Evolutionary conservation across 176 grass and related monocot genomes (phyloP).

Genomic region (Zea mays): DNA sequence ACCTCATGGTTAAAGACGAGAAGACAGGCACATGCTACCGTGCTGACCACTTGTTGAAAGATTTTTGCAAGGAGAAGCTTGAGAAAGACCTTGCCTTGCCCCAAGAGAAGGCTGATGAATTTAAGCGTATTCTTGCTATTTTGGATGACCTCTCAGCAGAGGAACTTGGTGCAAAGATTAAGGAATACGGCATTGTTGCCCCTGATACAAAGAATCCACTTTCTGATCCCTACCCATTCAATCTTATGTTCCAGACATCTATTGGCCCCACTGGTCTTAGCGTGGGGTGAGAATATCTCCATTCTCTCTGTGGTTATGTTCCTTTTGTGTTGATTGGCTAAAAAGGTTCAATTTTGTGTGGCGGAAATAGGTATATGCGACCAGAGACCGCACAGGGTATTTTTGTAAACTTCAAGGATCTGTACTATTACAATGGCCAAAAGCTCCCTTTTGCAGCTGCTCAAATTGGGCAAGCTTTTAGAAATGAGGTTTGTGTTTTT

Average conservation of each 20-base stretch:
- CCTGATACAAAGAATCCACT: conserved; percentile 72
- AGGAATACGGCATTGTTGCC: conserved; percentile 72
- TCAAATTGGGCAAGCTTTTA: conserved; percentile 56
- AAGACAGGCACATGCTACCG: conserved; percentile 83
- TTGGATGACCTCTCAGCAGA: conserved; percentile 69
- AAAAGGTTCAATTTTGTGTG: conserved; percentile 16
- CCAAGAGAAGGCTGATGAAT: conserved; percentile 54
- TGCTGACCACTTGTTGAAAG: conserved; percentile 75
- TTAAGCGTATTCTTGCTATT: conserved; percentile 56
- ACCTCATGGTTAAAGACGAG: conserved; percentile 89
- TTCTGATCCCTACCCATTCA: conserved; percentile 84
- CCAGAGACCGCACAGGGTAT: conserved; percentile 85
- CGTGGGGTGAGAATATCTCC: conserved; percentile 57
- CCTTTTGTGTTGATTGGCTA: background rate
- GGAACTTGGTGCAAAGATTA: conserved; percentile 68
- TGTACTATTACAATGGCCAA: conserved; percentile 69
- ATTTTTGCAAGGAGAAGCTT: conserved; percentile 81
- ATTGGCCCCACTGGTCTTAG: conserved; percentile 76
- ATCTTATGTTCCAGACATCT: conserved; percentile 91
- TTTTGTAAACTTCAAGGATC: conserved; percentile 91
- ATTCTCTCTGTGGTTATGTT: conserved; percentile 1
- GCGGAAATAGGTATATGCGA: conserved; percentile 72
- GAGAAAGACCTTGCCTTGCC: conserved; percentile 75
- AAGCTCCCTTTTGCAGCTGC: too few species aligned
- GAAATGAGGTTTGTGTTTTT: conserved; percentile 63